Conservation (phyloP, 2,329 filamentous ascomycete species). For the Teratosphaeria nubilosa region DNA sequence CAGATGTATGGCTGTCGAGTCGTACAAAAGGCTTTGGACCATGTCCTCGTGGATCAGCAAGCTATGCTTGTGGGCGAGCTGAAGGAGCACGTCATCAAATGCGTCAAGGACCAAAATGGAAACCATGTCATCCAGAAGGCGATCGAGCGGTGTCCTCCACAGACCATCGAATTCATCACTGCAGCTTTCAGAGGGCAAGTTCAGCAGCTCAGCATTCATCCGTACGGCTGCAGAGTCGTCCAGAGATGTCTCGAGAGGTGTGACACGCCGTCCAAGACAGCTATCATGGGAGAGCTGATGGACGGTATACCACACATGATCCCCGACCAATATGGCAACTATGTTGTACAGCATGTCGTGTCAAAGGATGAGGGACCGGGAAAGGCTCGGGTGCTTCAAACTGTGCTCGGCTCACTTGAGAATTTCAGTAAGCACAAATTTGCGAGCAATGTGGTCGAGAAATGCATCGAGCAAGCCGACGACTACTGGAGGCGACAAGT, state of each 20-base stretch:
- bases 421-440: constrained; percentile 86
- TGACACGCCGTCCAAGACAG: constrained; percentile 52
- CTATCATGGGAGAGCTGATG: constrained; percentile 70
- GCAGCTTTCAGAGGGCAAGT: constrained; percentile 68
- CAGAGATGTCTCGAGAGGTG: constrained; percentile 85
- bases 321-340: constrained; percentile 86
- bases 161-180: constrained; percentile 78
- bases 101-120: constrained; percentile 79
- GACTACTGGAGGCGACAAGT: constrained; percentile 61
- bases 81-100: constrained; percentile 61
- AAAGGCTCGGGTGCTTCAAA: constrained; percentile 58
- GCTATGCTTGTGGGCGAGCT: constrained; percentile 74
- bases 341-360: constrained; percentile 89
- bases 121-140: constrained; percentile 97
- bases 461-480: constrained; percentile 67
- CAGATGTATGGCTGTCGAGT: constrained; percentile 94
- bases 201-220: constrained; percentile 61
- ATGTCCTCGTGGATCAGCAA: constrained; percentile 88
- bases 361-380: constrained; percentile 65
- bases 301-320: constrained; percentile 62
- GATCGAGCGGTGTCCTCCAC: constrained; percentile 66
- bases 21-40: constrained; percentile 89
- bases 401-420: constrained; percentile 64
- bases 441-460: constrained; percentile 94
- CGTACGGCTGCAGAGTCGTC: constrained; percentile 84